Conservation (phyloP, 164 flowering plant species). For the Aristolochia californica region DNA sequence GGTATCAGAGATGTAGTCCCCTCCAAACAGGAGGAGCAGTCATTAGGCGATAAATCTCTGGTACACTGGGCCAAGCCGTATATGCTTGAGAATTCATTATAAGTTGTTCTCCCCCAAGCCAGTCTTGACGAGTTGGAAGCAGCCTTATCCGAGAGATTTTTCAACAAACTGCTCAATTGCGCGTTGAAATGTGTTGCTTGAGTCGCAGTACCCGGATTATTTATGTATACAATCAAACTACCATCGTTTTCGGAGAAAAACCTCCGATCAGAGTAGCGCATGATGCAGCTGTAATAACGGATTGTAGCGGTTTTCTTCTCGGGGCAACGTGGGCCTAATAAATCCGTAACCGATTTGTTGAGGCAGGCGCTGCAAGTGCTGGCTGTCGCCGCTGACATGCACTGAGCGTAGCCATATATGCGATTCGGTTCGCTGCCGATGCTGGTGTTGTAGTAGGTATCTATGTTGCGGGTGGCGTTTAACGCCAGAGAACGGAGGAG, state of each 20-base stretch:
- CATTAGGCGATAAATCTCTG: not conserved
- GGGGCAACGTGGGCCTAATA: conserved; percentile 1
- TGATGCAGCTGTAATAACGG: conserved; percentile 5
- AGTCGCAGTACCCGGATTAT: not conserved
- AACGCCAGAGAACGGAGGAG: conserved; percentile 7
- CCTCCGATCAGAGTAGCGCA: conserved; percentile 12
- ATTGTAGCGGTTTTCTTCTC: conserved; percentile 2
- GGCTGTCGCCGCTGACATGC: conserved; percentile 5
- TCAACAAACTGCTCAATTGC: conserved; percentile 1
- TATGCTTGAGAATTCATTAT: not conserved
- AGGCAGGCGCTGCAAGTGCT: conserved; percentile 4
- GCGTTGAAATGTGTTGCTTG: not conserved
- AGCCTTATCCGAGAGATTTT: not conserved
- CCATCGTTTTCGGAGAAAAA: conserved; percentile 1
- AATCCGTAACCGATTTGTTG: not conserved
- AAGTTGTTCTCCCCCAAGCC: not conserved
- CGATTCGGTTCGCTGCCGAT: not conserved
- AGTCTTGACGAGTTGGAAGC: not conserved
- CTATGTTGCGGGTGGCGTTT: not conserved
- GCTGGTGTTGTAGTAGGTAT: conserved; percentile 1
- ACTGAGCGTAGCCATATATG: conserved; percentile 7
- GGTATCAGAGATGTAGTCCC: not conserved
- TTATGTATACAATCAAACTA: too few species aligned
- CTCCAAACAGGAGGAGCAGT: conserved; percentile 2
- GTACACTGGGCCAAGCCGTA: conserved; percentile 12